Evolutionary conservation across 805 yeast genomes (phyloP).

Genomic region (Kockiozyma suomiensis): DNA sequence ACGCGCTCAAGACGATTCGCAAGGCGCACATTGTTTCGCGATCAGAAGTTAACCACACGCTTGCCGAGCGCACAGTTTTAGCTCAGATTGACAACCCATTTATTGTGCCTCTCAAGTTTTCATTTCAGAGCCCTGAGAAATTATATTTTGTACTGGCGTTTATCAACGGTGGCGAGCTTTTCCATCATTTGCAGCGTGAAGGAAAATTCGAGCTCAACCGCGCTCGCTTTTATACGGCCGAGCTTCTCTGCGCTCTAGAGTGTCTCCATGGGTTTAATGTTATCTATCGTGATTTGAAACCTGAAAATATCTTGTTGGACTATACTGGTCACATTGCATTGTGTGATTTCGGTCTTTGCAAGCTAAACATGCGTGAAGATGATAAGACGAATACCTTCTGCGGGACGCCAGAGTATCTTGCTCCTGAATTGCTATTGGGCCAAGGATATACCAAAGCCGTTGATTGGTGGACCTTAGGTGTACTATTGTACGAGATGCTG

Average conservation of each 20-base stretch:
- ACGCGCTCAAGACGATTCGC: conserved; percentile 90
- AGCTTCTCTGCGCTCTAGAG: conserved; percentile 88
- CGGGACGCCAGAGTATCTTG: conserved; percentile 97
- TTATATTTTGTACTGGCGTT: conserved; percentile 86
- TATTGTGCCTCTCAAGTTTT: conserved; percentile 92
- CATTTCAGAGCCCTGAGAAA: conserved; percentile 96
- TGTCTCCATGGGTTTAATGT: conserved; percentile 88
- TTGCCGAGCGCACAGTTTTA: conserved; percentile 93
- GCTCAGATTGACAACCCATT: conserved; percentile 93
- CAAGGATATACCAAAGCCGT: conserved; percentile 95
- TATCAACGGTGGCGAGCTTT: conserved; percentile 95
- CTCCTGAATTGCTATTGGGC: conserved; percentile 89
- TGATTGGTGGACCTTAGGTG: conserved; percentile 99
- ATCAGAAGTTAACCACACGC: conserved; percentile 92
- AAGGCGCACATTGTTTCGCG: conserved; percentile 93
- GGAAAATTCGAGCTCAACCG: conserved; percentile 87
- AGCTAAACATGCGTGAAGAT: conserved; percentile 76
- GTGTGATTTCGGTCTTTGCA: conserved; percentile 96
- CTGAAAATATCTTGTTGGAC: conserved; percentile 91
- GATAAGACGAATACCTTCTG: conserved; percentile 78
- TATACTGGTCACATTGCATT: conserved; percentile 97
- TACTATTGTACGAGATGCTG: conserved; percentile 89
- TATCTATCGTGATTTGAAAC: conserved; percentile 92
- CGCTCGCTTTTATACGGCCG: conserved; percentile 92
- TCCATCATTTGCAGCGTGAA: conserved; percentile 89